phyloP scores from a whole-genome alignment of 1,284 basidiomycete genomes.

The Athelia psychrophila region DNA sequence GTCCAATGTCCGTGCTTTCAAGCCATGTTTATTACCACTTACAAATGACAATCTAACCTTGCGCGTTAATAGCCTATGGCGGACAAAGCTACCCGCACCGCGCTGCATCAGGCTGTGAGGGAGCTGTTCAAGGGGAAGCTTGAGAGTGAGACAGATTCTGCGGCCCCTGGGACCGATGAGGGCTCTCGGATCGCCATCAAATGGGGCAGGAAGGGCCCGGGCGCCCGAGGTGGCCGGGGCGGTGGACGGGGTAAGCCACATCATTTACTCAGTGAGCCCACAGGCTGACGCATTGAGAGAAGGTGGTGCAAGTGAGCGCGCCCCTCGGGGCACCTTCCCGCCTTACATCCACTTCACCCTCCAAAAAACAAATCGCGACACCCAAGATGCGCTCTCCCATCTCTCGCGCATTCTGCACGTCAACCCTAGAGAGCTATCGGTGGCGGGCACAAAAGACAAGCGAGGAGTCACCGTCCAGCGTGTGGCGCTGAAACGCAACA shows the following conservation, averaged over 20 bases:
- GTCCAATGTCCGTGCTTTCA: slow-evolving; percentile 62
- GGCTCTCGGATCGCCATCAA: slow-evolving; percentile 72
- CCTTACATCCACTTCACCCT: slow-evolving; percentile 96
- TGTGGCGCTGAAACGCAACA: slow-evolving; percentile 80
- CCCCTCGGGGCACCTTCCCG: slow-evolving; percentile 64
- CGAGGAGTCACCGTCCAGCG: slow-evolving; percentile 95
- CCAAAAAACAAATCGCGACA: slow-evolving; percentile 97
- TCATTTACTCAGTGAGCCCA: background rate
- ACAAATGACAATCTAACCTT: slow-evolving; percentile 15
- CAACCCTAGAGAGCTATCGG: slow-evolving; percentile 76
- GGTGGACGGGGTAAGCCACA: slow-evolving; percentile 28
- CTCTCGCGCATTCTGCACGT: slow-evolving; percentile 76
- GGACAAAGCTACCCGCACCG: slow-evolving; percentile 79
- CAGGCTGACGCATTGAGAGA: background rate
- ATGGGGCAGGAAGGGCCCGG: slow-evolving; percentile 57
- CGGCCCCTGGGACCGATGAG: slow-evolving; percentile 46
- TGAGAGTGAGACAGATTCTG: slow-evolving; percentile 75
- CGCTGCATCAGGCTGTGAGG: slow-evolving; percentile 80
- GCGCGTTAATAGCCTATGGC: slow-evolving; percentile 63
- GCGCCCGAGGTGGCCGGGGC: slow-evolving; percentile 36
- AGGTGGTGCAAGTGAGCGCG: slow-evolving; percentile 36
- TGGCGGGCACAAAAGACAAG: slow-evolving; percentile 98
- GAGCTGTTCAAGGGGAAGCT: slow-evolving; percentile 82
- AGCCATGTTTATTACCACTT: slow-evolving; percentile 10
- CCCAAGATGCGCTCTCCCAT: slow-evolving; percentile 88